Percentiles rank a stretch among this genome's conserved stretches.
phyloP scores from a whole-genome alignment of 2,329 filamentous ascomycete genomes.

The Conoideocrella luteorostrata region DNA sequence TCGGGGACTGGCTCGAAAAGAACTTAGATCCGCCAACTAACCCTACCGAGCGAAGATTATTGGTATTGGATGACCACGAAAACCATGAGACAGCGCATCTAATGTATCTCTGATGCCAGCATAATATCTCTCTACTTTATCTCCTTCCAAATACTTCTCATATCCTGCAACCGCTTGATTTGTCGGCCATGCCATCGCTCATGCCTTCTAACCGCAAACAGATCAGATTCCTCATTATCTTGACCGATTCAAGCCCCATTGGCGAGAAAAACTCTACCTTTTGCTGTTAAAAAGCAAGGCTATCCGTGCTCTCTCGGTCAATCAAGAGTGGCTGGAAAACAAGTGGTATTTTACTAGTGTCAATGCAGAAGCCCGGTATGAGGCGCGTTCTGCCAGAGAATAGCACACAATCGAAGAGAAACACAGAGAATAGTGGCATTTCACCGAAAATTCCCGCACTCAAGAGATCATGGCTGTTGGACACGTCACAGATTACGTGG shows the following conservation, averaged over 20 bases:
- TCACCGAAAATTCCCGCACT: neutral
- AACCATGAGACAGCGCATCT: neutral
- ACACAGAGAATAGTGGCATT: neutral
- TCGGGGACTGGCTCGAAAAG: neutral
- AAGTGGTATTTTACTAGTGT: neutral
- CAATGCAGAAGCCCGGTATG: neutral
- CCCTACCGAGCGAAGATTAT: neutral
- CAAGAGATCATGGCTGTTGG: neutral
- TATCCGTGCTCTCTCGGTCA: neutral
- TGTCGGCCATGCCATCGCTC: neutral
- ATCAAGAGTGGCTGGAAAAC: neutral
- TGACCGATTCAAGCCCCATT: neutral
- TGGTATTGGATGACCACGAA: neutral
- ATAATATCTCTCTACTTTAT: neutral
- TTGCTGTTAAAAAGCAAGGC: neutral
- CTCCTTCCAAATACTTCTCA: neutral
- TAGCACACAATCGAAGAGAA: neutral
- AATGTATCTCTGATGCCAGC: neutral
- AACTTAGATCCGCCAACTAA: neutral
- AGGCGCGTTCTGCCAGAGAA: neutral
- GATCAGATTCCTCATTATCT: neutral
- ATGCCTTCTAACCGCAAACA: neutral
- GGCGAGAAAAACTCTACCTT: neutral
- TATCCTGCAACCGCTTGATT: neutral
- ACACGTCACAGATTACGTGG: neutral